phyloP scores from a whole-genome alignment of 2,329 filamentous ascomycete genomes.

The Capronia epimyces region DNA sequence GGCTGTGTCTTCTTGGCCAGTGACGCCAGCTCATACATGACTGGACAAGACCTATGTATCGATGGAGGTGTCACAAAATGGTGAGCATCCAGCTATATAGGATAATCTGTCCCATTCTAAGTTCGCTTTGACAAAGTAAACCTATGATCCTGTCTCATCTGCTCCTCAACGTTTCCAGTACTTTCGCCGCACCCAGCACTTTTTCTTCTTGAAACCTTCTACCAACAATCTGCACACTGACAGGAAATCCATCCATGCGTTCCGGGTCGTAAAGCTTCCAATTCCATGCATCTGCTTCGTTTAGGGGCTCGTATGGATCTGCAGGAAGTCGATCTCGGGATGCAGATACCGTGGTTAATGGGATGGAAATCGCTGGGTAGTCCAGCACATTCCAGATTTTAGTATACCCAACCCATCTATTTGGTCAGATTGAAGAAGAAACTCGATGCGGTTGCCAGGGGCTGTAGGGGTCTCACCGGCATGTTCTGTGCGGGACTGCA shows the following conservation, averaged over 20 bases:
- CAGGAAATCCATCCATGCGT: conserved; percentile 42
- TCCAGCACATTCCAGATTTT: conserved; percentile 60
- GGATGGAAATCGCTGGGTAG: conserved; percentile 55
- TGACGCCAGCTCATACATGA: conserved; percentile 45
- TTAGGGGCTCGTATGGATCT: conserved; percentile 43
- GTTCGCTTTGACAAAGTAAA: no score
- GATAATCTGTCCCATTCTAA: no score
- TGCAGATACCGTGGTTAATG: conserved; percentile 32
- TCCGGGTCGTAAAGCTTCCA: conserved; percentile 44
- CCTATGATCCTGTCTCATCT: no score
- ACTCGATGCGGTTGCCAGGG: neutral
- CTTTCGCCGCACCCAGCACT: conserved; percentile 43
- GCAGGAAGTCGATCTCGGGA: conserved; percentile 36
- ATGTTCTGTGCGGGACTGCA: conserved; percentile 33
- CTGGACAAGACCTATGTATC: conserved; percentile 44
- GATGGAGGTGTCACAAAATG: conserved; percentile 38
- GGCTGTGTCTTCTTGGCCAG: conserved; percentile 47
- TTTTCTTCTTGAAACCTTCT: conserved; percentile 53
- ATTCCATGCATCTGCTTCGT: conserved; percentile 50
- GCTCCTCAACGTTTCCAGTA: conserved; percentile 12
- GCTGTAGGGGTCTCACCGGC: neutral
- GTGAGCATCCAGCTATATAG: no score
- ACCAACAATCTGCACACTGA: conserved; percentile 52
- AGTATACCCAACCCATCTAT: conserved; percentile 47
- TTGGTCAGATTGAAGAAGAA: neutral